Evolutionary conservation across 495 filamentous ascomycete genomes (phyloP).

Genomic region (Neurospora pannonica): DNA sequence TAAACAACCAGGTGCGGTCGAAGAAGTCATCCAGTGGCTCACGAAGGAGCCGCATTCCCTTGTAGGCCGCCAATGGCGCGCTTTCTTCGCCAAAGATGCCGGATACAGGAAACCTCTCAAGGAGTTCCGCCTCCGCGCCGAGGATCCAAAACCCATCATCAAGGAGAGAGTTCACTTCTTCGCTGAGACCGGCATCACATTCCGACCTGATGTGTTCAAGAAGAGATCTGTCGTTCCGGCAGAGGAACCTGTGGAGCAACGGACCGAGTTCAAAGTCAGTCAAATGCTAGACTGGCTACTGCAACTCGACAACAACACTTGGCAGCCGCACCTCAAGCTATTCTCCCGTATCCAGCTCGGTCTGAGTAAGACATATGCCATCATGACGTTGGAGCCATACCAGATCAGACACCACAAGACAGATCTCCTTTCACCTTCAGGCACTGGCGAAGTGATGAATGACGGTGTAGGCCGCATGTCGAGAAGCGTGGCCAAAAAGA

Average conservation of each 20-base stretch:
- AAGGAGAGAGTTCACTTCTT: constrained; percentile 37
- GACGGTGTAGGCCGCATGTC: constrained; percentile 75
- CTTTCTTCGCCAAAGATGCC: constrained; percentile 34
- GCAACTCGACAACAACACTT: constrained; percentile 25
- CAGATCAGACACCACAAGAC: constrained; percentile 24
- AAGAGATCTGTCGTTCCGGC: neutral
- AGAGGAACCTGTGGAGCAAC: constrained; percentile 13
- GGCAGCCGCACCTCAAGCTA: constrained; percentile 26
- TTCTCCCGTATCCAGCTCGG: constrained; percentile 37
- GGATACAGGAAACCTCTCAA: constrained; percentile 27
- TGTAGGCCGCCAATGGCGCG: constrained; percentile 34
- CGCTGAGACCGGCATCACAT: constrained; percentile 31
- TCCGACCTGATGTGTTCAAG: constrained; percentile 6
- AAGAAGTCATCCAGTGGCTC: constrained; percentile 34
- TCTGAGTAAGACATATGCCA: constrained; percentile 33
- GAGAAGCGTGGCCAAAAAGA: constrained; percentile 45
- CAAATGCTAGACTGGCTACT: constrained; percentile 37
- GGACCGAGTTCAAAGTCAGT: constrained; percentile 18
- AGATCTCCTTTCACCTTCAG: constrained; percentile 27
- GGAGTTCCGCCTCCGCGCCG: constrained; percentile 24
- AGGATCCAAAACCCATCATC: constrained; percentile 19
- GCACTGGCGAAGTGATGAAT: constrained; percentile 54
- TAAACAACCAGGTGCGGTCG: constrained; percentile 15
- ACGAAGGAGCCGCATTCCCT: constrained; percentile 24
- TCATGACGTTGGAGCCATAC: constrained; percentile 22